Evolutionary conservation across 2,329 filamentous ascomycete species (phyloP).

Genomic region (Pezicula rhizophila): DNA sequence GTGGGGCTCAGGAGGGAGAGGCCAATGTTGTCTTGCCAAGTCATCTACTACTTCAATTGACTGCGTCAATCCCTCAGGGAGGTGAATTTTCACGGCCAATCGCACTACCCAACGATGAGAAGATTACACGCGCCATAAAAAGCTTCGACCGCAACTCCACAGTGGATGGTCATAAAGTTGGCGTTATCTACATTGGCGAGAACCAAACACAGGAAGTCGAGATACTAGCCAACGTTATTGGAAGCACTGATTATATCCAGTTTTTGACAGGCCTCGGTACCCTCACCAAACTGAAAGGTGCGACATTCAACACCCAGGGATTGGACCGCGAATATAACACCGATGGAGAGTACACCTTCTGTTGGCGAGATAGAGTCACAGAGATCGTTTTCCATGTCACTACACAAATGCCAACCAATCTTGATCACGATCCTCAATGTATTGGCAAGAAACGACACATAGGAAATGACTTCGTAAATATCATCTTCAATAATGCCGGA

Average conservation of each 20-base stretch:
- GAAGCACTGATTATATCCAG: constrained; percentile 80
- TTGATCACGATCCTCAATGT: constrained; percentile 68
- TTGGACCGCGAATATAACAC: constrained; percentile 70
- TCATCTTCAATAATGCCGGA: constrained; percentile 97
- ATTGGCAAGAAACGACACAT: constrained; percentile 90
- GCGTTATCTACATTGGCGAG: constrained; percentile 87
- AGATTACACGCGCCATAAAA: constrained; percentile 58
- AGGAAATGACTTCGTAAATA: constrained; percentile 96
- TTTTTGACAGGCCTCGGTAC: constrained; percentile 81
- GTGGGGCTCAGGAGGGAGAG: constrained; percentile 44
- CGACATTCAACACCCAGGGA: constrained; percentile 88
- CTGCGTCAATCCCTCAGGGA: constrained; percentile 55
- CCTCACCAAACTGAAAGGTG: constrained; percentile 71
- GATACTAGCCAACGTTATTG: constrained; percentile 80
- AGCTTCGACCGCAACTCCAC: constrained; percentile 83
- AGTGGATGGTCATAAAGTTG: constrained; percentile 92
- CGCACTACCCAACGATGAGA: constrained; percentile 60
- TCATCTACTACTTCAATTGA: constrained; percentile 64
- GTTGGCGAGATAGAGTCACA: constrained; percentile 90
- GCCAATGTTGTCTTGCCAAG: constrained; percentile 64
- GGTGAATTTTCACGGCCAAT: constrained; percentile 61
- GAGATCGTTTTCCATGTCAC: constrained; percentile 95
- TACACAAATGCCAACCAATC: constrained; percentile 93
- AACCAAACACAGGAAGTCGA: constrained; percentile 77
- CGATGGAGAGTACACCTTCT: constrained; percentile 85